Evolutionary conservation across 1,139 yeast species (phyloP).

Genomic region (Trichomonascaceae sp.): DNA sequence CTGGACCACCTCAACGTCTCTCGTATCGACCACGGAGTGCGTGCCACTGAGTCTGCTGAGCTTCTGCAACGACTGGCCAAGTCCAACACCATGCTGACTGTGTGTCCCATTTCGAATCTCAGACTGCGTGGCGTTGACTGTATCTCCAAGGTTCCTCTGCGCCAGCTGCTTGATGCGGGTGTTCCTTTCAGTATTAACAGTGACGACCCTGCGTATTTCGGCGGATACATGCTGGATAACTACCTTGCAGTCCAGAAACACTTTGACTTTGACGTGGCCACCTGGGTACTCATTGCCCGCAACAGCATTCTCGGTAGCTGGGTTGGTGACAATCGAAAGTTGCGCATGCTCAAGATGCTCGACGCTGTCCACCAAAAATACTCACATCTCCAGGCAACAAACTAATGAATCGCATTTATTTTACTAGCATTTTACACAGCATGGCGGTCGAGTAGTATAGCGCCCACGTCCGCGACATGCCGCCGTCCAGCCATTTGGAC

Average conservation of each 20-base stretch:
- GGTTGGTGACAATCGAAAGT: constrained; percentile 42
- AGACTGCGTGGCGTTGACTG: constrained; percentile 60
- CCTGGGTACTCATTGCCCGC: constrained; percentile 34
- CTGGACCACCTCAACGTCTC: constrained; percentile 46
- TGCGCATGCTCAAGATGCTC: constrained; percentile 31
- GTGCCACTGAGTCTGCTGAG: constrained; percentile 40
- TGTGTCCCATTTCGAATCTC: constrained; percentile 68
- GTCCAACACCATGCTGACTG: constrained; percentile 42
- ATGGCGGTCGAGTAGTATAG: too few species aligned
- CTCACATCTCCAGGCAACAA: constrained; percentile 3
- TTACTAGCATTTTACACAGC: too few species aligned
- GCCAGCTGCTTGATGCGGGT: constrained; percentile 40
- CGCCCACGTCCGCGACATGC: constrained; percentile 85
- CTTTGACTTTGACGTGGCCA: constrained; percentile 42
- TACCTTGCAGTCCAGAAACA: constrained; percentile 50
- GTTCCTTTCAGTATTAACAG: constrained; percentile 70
- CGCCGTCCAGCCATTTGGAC: constrained; percentile 55
- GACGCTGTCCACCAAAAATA: constrained; percentile 38
- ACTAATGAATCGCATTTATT: too few species aligned
- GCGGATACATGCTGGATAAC: constrained; percentile 69
- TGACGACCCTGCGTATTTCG: constrained; percentile 81
- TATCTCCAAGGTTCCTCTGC: constrained; percentile 52
- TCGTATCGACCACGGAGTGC: constrained; percentile 71
- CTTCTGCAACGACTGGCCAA: constrained; percentile 43
- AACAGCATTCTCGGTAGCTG: constrained; percentile 53